phyloP scores from a whole-genome alignment of 2,329 filamentous ascomycete genomes.

The Pseudogymnoascus sp. region DNA sequence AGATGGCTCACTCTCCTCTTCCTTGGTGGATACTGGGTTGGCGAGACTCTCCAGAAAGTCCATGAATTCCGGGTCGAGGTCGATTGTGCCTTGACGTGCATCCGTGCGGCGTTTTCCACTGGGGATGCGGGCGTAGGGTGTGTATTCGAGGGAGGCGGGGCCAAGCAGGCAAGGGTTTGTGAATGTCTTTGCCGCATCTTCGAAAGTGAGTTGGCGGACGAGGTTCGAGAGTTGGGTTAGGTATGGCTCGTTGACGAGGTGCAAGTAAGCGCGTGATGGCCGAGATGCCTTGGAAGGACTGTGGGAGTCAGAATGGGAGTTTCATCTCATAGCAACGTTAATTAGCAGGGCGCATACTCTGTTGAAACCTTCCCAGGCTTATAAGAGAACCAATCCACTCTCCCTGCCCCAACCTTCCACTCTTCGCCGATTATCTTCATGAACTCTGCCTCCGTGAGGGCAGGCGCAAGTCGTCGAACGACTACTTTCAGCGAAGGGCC shows the following conservation, averaged over 20 bases:
- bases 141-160: slow-evolving; percentile 71
- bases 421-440: slow-evolving; percentile 62
- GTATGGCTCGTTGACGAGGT: slow-evolving; percentile 63
- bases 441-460: slow-evolving; percentile 74
- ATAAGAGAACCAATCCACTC: slow-evolving; percentile 76
- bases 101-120: slow-evolving; percentile 67
- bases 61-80: slow-evolving; percentile 94
- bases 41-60: slow-evolving; percentile 82
- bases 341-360: slow-evolving; percentile 50
- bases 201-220: slow-evolving; percentile 63
- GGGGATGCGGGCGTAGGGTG: slow-evolving; percentile 76
- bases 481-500: slow-evolving; percentile 68
- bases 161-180: slow-evolving; percentile 66
- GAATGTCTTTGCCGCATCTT: slow-evolving; percentile 72
- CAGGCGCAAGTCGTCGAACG: slow-evolving; percentile 76
- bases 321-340: not conserved
- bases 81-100: slow-evolving; percentile 84
- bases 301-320: slow-evolving; percentile 6
- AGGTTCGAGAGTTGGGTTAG: slow-evolving; percentile 59
- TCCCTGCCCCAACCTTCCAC: slow-evolving; percentile 74
- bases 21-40: slow-evolving; percentile 49
- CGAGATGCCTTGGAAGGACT: slow-evolving; percentile 79
- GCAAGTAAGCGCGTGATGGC: slow-evolving; percentile 74
- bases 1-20: slow-evolving; percentile 36
- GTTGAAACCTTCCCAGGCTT: slow-evolving; percentile 68